Evolutionary conservation across 2,329 filamentous ascomycete genomes (phyloP), one percentile per base, ranked within the genome.

Genomic region (Paraconiothyrium brasiliense): DNA sequence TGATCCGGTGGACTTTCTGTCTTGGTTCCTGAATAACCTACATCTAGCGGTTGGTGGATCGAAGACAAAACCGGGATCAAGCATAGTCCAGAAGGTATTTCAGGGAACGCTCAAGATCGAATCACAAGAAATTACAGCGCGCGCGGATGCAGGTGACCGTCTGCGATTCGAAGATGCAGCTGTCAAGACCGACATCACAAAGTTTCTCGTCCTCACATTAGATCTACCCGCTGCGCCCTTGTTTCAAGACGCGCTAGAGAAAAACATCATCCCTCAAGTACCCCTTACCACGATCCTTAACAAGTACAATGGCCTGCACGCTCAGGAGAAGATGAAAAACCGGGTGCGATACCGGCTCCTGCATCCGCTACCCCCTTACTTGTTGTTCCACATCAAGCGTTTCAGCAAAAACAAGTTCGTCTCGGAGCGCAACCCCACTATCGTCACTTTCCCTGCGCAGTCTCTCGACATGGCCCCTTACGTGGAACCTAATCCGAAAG

Each of bases 401-500:
- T 99, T 99, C 85, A 92, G 90, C 69, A 90, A 91, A 68, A 99
- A 99, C 84, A 97, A 97, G 78, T 99, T 99, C 75, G 92, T 99
- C 22, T 88, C 91, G 2, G 94, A 98, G 81, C 91, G 95, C 54
- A 99, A 99, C 78, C 95, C 94, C 0, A 99, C 95, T 10, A 99
- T 99, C 73, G 95, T 99, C 66, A 98, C 94, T 0, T 99, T 98
- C 79, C 92, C 94, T 66, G 90, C 92, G 4, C 86, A 90, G 74
- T 88, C 90, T 46, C 87, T 99, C 9, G 93, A 99, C 77, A 90
- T 97, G 84, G 86, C 89, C 5, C 93, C 94, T 0, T 98, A 95
- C 72, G 93, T 97, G 13, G 93, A 98, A 80, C 94, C 94, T 0
- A 92, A 94, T 72, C 91, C 92, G 0, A 80, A 84, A 5, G 76